phyloP scores from a whole-genome alignment of 148 eudicot genomes.

The Drosera capensis region DNA sequence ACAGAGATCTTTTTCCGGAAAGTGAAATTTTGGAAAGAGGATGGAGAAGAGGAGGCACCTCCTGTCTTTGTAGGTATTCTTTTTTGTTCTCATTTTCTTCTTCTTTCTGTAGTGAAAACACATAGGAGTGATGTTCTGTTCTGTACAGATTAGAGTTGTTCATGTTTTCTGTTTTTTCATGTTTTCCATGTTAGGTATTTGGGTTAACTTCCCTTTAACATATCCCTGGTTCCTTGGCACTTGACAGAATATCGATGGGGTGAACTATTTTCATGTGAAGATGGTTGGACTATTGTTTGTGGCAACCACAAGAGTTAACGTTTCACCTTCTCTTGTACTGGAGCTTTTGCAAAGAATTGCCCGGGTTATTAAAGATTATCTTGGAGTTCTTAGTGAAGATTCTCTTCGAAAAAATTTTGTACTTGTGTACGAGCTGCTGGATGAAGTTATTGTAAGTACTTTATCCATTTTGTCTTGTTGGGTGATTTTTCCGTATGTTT shows the following conservation, averaged over 20 bases:
- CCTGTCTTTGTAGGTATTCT: constrained; percentile 96
- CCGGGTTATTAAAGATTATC: constrained; percentile 91
- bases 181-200: no score
- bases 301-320: constrained; percentile 81
- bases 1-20: constrained; percentile 92
- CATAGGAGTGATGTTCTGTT: no score
- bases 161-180: no score
- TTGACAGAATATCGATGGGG: constrained; percentile 76
- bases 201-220: no score
- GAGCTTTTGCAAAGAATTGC: constrained; percentile 91
- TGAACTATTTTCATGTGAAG: constrained; percentile 95
- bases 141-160: no score
- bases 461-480: no score
- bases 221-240: no score
- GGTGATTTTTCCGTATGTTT: no score
- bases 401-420: constrained; percentile 84
- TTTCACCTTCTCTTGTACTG: constrained; percentile 79
- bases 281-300: constrained; percentile 86
- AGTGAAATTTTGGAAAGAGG: constrained; percentile 98
- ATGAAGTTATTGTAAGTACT: constrained; percentile 84
- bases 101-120: no score
- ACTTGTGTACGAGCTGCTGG: constrained; percentile 91
- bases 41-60: constrained; percentile 93
- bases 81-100: constrained; percentile 5
- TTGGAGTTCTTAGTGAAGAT: constrained; percentile 87